phyloP scores from a whole-genome alignment of 2,329 filamentous ascomycete species.

The Lasiodiplodia theobromae region DNA sequence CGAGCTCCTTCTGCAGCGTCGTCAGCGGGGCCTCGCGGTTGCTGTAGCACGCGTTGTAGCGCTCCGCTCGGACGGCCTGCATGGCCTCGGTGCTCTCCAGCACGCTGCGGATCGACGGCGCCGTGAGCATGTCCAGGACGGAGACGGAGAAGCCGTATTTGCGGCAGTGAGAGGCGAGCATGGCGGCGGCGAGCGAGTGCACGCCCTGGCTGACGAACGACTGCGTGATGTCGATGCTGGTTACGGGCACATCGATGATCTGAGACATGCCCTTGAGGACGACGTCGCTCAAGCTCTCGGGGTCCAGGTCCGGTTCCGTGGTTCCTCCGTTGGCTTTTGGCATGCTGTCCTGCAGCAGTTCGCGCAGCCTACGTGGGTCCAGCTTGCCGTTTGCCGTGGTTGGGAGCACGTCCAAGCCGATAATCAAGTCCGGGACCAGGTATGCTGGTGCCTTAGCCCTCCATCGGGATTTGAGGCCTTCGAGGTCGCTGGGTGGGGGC shows the following conservation, averaged over 20 bases:
- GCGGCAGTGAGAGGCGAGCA: slow-evolving; percentile 5
- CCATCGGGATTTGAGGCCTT: background rate
- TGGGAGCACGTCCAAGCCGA: background rate
- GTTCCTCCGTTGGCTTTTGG: no score
- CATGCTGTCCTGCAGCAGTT: background rate
- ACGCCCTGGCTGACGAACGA: slow-evolving; percentile 7
- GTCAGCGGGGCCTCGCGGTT: background rate
- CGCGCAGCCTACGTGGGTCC: background rate
- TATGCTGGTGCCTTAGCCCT: background rate
- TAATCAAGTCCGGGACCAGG: background rate
- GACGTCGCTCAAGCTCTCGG: no score
- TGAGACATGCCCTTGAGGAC: background rate
- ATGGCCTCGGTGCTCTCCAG: background rate
- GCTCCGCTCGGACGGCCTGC: background rate
- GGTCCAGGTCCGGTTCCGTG: no score
- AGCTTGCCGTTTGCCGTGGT: background rate
- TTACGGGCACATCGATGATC: background rate
- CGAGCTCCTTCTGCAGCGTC: background rate
- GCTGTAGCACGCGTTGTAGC: background rate
- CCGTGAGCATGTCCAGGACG: background rate
- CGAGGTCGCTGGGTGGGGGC: background rate
- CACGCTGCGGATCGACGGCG: background rate
- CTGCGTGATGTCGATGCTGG: background rate
- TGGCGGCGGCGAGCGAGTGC: slow-evolving; percentile 7
- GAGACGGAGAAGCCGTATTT: background rate